Conservation (phyloP, 805 yeast genomes). For the Teunomyces gatunensis region DNA sequence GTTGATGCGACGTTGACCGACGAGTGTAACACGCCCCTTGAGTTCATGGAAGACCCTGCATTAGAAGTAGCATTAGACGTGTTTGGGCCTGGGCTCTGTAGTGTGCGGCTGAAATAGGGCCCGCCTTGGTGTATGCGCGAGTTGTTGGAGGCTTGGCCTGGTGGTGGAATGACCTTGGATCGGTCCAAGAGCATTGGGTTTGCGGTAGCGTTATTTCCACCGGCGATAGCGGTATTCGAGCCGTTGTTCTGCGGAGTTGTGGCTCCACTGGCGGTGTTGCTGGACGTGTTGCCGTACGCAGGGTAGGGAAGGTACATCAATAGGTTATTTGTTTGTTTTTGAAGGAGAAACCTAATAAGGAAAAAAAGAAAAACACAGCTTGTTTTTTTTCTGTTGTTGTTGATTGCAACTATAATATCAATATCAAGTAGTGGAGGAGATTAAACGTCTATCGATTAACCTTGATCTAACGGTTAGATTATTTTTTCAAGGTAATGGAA, state of each 20-base stretch:
- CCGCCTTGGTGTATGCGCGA: conserved; percentile 2
- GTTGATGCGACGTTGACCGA: background rate
- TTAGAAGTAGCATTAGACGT: background rate
- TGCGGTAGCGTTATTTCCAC: background rate
- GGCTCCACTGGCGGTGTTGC: conserved; percentile 7
- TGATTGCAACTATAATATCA: too few species aligned
- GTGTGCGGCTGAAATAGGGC: background rate
- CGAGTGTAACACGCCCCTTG: conserved; percentile 1
- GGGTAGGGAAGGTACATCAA: conserved; percentile 9
- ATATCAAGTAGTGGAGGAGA: too few species aligned
- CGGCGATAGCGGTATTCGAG: background rate
- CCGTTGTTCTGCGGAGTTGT: conserved; percentile 3
- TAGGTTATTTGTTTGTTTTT: background rate
- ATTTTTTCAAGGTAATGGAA: too few species aligned
- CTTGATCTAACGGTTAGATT: too few species aligned
- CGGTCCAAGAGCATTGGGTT: conserved; percentile 3
- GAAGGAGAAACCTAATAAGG: background rate
- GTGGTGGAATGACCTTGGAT: conserved; percentile 2
- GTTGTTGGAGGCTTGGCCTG: background rate
- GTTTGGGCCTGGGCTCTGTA: conserved; percentile 1
- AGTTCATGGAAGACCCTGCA: background rate
- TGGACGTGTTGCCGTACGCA: conserved; percentile 7
- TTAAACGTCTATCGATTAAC: too few species aligned
- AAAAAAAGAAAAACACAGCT: too few species aligned
- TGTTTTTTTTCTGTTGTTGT: too few species aligned